Conservation (phyloP, 257 asterid genomes). For the Asclepias syriaca region DNA sequence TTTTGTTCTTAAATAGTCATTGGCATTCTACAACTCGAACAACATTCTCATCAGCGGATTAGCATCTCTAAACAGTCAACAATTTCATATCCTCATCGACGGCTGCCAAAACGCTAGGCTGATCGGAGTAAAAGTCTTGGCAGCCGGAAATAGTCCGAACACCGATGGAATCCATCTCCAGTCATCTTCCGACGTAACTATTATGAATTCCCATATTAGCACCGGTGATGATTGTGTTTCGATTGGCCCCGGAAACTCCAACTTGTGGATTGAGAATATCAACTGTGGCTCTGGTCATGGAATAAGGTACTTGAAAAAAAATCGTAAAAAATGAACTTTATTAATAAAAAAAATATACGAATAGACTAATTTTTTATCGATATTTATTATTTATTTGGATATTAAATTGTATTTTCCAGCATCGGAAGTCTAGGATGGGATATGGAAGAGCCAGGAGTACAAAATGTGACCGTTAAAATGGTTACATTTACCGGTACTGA, state of each 20-base stretch:
- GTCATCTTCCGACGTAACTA: conserved; percentile 36
- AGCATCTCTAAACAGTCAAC: conserved; percentile 45
- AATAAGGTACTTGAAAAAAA: conserved; percentile 32
- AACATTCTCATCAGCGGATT: conserved; percentile 41
- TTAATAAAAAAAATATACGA: no score
- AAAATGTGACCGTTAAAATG: conserved; percentile 46
- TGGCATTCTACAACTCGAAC: conserved; percentile 50
- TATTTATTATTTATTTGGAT: no score
- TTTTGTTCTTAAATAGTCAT: conserved; percentile 24
- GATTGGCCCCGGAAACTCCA: conserved; percentile 51
- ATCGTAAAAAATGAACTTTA: no score
- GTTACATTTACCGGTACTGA: conserved; percentile 42
- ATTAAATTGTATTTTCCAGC: conserved; percentile 19
- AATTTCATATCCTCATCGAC: conserved; percentile 50
- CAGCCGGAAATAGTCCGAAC: conserved; percentile 54
- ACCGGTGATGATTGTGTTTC: conserved; percentile 73
- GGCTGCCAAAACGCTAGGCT: conserved; percentile 37
- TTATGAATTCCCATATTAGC: conserved; percentile 32
- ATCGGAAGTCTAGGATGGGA: conserved; percentile 62
- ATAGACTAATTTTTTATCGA: no score
- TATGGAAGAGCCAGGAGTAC: conserved; percentile 45
- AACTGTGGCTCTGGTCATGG: conserved; percentile 77
- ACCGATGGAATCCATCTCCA: conserved; percentile 61
- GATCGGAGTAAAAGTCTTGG: conserved; percentile 33
- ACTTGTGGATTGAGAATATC: conserved; percentile 48